Evolutionary conservation across 345 rosid genomes (phyloP), one percentile per base, ranked within the genome.

Genomic region (Arabidopsis arenosa): DNA sequence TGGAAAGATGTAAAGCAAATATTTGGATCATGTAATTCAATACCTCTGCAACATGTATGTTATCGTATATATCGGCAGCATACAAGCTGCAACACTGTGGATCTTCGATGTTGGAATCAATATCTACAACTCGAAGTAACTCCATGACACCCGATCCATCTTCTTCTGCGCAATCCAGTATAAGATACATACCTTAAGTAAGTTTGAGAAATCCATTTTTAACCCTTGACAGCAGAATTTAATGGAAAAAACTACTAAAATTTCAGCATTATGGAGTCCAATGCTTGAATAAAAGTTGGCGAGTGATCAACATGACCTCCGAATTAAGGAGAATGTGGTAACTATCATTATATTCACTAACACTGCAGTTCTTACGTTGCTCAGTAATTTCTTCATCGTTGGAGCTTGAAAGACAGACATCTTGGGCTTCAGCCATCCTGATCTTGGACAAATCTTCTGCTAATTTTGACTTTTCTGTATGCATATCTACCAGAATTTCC

Each of bases 371-470:
- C 63, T 49, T 61, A 43, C 75, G 63, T 49, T 74, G 73, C 9
- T 80, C 63, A 48, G 65, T 55, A 3, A 58, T 35, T 35, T 81
- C 79, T 40, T 68, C 80, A 61, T 60, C 86, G 66, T 73, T 81
- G 63, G 66, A 32, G 7, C 41, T 76, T 57, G 85, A 79, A 66
- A 76, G 72, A 77, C 52, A 39, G 15, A 70, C 75, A 48, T 76
- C 79, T 60, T 62, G 82, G 39, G 82, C 49, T 64, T 86, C 97
- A 37, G 45, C 89, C 89, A 92, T 84, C 84, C 80, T 88, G 70
- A 88, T 84, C 82, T 84, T 90, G 47, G 97, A 90, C 65, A 87
- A 61, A 73, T 84, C 97, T 77, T 89, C 89, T 17, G 86, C 96
- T 78, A 95, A 80, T 77, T 80, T 80, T 23, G 83, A 72, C 74